Conservation (phyloP, 805 yeast species). For the Teunomyces aglyptinius region DNA sequence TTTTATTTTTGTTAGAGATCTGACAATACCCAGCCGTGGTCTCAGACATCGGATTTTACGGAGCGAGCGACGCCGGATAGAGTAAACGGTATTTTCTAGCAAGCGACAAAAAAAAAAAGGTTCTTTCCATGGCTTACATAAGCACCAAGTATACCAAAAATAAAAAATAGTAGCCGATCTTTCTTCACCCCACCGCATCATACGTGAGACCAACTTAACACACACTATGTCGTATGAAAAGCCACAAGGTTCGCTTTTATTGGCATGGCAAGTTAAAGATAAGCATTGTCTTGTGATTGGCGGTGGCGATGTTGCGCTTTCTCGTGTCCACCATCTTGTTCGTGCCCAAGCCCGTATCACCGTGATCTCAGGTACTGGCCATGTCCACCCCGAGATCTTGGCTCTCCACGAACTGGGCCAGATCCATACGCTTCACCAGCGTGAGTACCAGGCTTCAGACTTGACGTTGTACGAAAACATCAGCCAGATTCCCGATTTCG, state of each 20-base stretch:
- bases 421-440: constrained; percentile 37
- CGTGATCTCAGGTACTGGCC: constrained; percentile 48
- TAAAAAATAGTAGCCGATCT: too few species aligned
- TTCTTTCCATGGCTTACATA: background rate
- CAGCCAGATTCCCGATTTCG: constrained; percentile 16
- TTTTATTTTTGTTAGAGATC: background rate
- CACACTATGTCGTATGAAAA: constrained; percentile 9
- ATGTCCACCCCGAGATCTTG: constrained; percentile 28
- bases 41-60: too few species aligned
- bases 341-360: constrained; percentile 71
- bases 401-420: constrained; percentile 35
- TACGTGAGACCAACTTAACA: too few species aligned
- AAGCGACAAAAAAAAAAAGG: constrained; percentile 5
- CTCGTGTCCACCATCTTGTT: constrained; percentile 64
- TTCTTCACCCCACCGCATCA: too few species aligned
- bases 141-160: too few species aligned
- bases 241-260: constrained; percentile 55
- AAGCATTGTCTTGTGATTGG: constrained; percentile 71
- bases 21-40: too few species aligned
- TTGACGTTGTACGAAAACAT: constrained; percentile 46
- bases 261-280: constrained; percentile 73
- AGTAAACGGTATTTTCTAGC: background rate
- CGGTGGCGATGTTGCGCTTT: constrained; percentile 73
- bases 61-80: background rate
- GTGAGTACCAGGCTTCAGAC: constrained; percentile 49